Percentiles rank a stretch among this genome's conserved stretches.
Evolutionary conservation across 2,329 filamentous ascomycete genomes (phyloP).

Genomic region (Phyllosticta ampelicida): DNA sequence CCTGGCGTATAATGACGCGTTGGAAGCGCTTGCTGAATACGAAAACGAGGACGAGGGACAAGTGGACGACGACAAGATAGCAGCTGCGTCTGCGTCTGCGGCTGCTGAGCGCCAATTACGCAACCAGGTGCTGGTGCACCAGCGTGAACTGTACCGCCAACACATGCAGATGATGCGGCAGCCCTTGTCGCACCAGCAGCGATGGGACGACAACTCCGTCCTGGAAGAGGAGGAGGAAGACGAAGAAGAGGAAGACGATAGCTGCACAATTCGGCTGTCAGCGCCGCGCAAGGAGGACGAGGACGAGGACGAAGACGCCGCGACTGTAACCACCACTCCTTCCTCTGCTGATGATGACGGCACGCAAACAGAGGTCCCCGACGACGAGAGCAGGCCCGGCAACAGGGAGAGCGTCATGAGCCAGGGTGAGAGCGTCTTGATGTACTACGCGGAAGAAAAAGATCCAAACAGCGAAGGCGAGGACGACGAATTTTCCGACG

Average conservation of each 20-base stretch:
- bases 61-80: neutral
- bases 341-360: neutral
- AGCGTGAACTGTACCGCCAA: neutral
- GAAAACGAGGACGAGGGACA: neutral
- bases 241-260: neutral
- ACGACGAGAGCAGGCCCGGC: neutral
- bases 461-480: neutral
- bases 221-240: neutral
- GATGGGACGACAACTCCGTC: neutral
- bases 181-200: neutral
- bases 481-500: neutral
- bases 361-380: neutral
- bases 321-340: neutral
- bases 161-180: neutral
- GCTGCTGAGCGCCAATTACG: neutral
- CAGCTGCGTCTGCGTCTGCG: neutral
- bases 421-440: neutral
- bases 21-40: neutral
- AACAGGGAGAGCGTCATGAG: neutral
- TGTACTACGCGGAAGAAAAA: neutral
- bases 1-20: neutral
- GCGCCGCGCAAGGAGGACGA: neutral
- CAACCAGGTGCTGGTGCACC: neutral
- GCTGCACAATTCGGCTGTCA: neutral
- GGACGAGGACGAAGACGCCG: neutral